Evolutionary conservation across 768 basidiomycete species (phyloP), one percentile per base, ranked within the genome.

Genomic region (Lactifluus pinguis): DNA sequence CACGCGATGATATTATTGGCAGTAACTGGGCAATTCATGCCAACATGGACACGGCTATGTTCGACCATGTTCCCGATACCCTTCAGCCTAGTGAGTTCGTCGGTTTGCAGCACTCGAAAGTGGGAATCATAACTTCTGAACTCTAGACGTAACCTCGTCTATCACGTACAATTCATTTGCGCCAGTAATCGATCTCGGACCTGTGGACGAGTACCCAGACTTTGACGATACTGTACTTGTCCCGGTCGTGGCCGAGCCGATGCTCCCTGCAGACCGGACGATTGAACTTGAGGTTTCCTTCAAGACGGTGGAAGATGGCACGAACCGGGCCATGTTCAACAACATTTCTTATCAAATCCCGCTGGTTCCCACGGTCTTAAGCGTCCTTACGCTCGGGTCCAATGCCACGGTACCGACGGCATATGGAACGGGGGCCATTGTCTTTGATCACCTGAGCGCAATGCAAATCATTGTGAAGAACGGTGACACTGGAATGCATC

Each of bases 11-110:
- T 64, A 88, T 80, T 64, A 88, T 80, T 2, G 66, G 56, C 32
- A 75, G 80, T 21, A 97, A 99, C 76, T 98, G 86, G 85, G 83
- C 82, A 53, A 83, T 99, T 60, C 90, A 93, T 69, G 88, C 89
- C 6, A 90, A 94, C 76, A 91, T 98, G 83, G 91, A 95, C 69
- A 81, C 81, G 0, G 76, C 76, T 63, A 95, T 95, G 93, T 98
- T 97, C 72, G 95, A 98, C 71, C 76, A 55, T 0, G 75, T 94
- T 13, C 92, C 95, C 0, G 75, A 77, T 29, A 73, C 77, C 11
- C 78, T 98, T 29, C 81, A 86, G 65, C 80, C 89, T 0, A 97
- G 90, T 89, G 61, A 47, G 85, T 75, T 4, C 14, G 30, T 4
- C 13, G 34, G 10, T 30, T 30, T n/a, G 10, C 34, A 11, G 15